Conservation (phyloP, 768 basidiomycete species). For the Brasilioporus rufonigricans region DNA sequence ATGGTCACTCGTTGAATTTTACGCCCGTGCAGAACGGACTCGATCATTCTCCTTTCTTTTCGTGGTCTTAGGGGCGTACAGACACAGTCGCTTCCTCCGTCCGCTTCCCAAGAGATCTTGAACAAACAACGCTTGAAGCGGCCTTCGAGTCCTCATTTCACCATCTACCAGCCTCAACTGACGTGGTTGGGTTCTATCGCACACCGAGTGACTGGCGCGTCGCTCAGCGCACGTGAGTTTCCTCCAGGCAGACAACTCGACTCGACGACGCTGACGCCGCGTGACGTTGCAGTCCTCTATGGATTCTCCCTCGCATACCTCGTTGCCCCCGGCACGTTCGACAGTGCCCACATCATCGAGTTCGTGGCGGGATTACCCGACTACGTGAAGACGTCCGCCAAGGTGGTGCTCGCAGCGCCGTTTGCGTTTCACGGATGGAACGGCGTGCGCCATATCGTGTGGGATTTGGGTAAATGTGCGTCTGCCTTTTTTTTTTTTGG, state of each 20-base stretch:
- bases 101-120: constrained; percentile 60
- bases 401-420: constrained; percentile 77
- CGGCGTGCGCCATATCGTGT: constrained; percentile 84
- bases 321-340: constrained; percentile 74
- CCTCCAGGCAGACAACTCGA: background rate
- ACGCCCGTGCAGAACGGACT: too few relatives aligned
- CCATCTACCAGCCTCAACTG: constrained; percentile 94
- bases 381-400: constrained; percentile 71
- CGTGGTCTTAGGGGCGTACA: constrained; percentile 47
- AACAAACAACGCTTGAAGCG: constrained; percentile 86
- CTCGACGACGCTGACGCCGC: background rate
- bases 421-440: constrained; percentile 92
- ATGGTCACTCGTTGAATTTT: background rate
- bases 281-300: constrained; percentile 65
- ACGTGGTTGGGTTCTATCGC: constrained; percentile 87
- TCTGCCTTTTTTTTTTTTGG: constrained; percentile 12
- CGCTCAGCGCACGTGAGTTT: constrained; percentile 53
- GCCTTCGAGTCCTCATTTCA: constrained; percentile 93
- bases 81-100: constrained; percentile 62
- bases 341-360: constrained; percentile 75
- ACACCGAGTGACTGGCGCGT: constrained; percentile 83
- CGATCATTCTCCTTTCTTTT: too few relatives aligned
- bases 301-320: constrained; percentile 86
- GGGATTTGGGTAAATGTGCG: constrained; percentile 90
- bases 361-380: constrained; percentile 70